Evolutionary conservation across 371 early-diverging fungal genomes (phyloP).

Genomic region (Mucor sp.): DNA sequence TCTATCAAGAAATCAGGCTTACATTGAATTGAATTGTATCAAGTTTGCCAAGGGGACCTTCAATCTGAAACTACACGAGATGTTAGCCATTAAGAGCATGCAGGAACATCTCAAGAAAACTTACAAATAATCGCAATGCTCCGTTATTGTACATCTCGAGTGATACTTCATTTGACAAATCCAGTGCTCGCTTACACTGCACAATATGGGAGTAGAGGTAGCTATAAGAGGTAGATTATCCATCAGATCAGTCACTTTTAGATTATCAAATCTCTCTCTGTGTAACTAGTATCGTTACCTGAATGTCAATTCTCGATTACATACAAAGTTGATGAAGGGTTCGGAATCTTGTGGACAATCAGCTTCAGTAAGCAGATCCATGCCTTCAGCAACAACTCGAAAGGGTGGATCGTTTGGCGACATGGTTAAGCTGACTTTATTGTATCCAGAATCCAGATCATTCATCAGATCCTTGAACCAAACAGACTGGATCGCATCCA

Average conservation of each 20-base stretch:
- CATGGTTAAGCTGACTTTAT: constrained; percentile 30
- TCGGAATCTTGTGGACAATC: constrained; percentile 39
- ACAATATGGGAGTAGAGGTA: constrained; percentile 37
- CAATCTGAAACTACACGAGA: constrained; percentile 27
- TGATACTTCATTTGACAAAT: constrained; percentile 37
- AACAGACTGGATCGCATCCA: constrained; percentile 13
- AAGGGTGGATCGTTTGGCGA: constrained; percentile 38
- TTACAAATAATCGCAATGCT: constrained; percentile 36
- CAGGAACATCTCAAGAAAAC: neutral
- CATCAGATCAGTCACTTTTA: constrained; percentile 10
- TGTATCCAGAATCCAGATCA: constrained; percentile 34
- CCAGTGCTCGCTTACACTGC: constrained; percentile 36
- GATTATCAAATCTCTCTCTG: constrained; percentile 18
- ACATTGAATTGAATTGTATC: constrained; percentile 31
- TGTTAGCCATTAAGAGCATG: neutral
- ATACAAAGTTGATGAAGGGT: constrained; percentile 34
- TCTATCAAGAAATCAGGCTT: constrained; percentile 10
- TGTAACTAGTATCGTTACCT: constrained; percentile 28
- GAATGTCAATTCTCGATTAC: constrained; percentile 20
- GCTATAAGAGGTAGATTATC: constrained; percentile 18
- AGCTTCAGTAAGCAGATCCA: constrained; percentile 18
- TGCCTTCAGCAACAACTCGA: constrained; percentile 26
- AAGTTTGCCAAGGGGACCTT: constrained; percentile 8
- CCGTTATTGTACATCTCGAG: constrained; percentile 36
- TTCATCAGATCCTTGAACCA: constrained; percentile 36